Evolutionary conservation across 1,284 basidiomycete genomes (phyloP), one percentile per base, ranked within the genome.

Genomic region (Heterobasidion annosum): DNA sequence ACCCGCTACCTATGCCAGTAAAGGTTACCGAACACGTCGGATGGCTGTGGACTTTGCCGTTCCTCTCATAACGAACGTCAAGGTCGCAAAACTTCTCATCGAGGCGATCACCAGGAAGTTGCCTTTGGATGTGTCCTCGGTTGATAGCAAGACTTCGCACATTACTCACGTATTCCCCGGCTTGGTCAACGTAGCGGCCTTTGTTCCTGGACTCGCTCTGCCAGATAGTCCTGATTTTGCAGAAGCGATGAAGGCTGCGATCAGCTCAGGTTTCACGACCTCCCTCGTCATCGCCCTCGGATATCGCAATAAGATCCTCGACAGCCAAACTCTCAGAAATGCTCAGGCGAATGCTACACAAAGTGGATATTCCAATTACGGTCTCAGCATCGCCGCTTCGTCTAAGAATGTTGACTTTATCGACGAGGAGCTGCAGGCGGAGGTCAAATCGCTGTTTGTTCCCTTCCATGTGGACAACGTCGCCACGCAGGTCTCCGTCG

Each of bases 31-130:
- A 59, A 96, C 94, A 34, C 91, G 97, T 68, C 90, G 96, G 61
- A 95, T 98, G 91, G 96, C 97, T n/a, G 96, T 99, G 60, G 96
- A 99, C 72, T 98, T 96, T 65, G 95, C 94, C 35, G 88, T 99
- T 42, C 96, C 97, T 0, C 78, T 99, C 53, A 94, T 99, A 68
- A 99, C 96, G 56, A 99, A 99, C 68, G 91, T 99, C 73, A 99
- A 99, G 78, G 95, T 94, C 67, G 97, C 97, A 59, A 99, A 99
- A 73, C 80, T 99, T 65, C 83, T 99, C 51, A 90, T 93, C 43
- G 95, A 99, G 71, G 97, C 96, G 2, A 81, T 99, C 56, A 89
- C 98, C 57, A 85, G 93, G 62, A 91, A 84, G 70, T 68, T 88
- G 25, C 88, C 94, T 15, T 80, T 99, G 52, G 88, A 96, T 54